Evolutionary conservation across 345 rosid genomes (phyloP).

Genomic region (Linum usitatissimum): DNA sequence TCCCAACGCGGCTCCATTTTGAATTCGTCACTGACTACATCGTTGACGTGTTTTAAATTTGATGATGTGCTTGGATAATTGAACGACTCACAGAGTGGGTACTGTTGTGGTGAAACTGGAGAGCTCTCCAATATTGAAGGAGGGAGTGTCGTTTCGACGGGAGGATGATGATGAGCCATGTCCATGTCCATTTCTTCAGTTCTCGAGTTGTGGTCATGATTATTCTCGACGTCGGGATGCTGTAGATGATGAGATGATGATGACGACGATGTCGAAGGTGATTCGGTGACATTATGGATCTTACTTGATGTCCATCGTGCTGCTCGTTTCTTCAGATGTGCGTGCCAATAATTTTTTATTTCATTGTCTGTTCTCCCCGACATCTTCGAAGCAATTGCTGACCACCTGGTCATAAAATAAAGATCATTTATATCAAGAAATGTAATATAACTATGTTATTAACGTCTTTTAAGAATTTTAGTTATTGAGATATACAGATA

Average conservation of each 20-base stretch:
- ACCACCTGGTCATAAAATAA: background rate
- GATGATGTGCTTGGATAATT: too few species aligned
- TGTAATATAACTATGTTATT: too few species aligned
- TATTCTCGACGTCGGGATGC: background rate
- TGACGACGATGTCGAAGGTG: background rate
- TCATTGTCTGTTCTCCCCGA: conserved; percentile 2
- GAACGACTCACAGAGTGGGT: too few species aligned
- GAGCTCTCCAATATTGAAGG: background rate
- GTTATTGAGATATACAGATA: too few species aligned
- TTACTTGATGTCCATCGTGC: background rate
- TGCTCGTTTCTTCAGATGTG: background rate
- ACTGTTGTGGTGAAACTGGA: too few species aligned
- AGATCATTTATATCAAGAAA: too few species aligned
- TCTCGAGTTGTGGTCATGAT: too few species aligned
- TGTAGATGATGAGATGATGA: background rate
- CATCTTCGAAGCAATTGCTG: background rate
- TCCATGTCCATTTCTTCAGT: background rate
- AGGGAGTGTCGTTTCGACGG: background rate
- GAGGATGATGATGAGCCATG: background rate
- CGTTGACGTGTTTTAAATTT: too few species aligned
- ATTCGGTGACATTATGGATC: too few species aligned
- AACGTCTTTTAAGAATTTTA: too few species aligned
- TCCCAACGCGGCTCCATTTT: background rate
- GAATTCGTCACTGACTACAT: too few species aligned
- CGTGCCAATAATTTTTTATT: background rate